These are phyloP conservation scores for Parasitella parasitica DNA, from an alignment of 371 early-diverging fungal genomes.

Conservation along the genomic window DNA sequence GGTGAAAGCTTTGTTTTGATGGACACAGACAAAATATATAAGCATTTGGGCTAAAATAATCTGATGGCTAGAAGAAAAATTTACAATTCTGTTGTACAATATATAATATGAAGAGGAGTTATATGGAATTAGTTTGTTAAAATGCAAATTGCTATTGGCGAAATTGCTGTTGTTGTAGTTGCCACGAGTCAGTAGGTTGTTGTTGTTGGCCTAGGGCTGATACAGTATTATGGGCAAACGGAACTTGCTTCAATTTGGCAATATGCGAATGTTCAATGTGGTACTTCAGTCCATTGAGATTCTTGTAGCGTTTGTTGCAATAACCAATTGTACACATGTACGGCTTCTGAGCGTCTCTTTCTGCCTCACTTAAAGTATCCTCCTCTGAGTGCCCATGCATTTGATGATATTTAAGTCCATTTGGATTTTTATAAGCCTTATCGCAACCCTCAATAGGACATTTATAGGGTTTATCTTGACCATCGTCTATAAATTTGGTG, in stretches of 20 bases:
- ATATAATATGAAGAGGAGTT: not conserved
- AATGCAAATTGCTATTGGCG: not conserved
- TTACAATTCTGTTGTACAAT: not conserved
- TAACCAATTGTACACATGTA: conserved; percentile 41
- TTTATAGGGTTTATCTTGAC: conserved; percentile 33
- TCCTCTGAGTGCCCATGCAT: conserved; percentile 73
- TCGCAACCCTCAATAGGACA: conserved; percentile 71
- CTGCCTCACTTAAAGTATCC: conserved; percentile 44
- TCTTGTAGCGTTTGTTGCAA: conserved; percentile 48
- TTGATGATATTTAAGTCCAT: conserved; percentile 95
- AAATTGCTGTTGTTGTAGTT: not conserved
- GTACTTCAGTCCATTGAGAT: conserved; percentile 94
- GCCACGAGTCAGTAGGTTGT: no score
- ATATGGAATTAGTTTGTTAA: no score
- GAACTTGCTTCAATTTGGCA: conserved; percentile 22
- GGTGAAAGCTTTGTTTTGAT: not conserved
- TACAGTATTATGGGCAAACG: not conserved
- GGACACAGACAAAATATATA: not conserved
- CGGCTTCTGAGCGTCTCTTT: conserved; percentile 69
- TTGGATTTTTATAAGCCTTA: conserved; percentile 96
- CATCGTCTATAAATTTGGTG: no score
- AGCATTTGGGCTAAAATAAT: not conserved
- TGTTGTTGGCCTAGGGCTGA: not conserved
- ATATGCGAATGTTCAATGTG: conserved; percentile 85
- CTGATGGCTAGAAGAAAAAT: not conserved